Base-by-base conservation (phyloP, 345 rosid genomes). In the Murraya paniculata region DNA sequence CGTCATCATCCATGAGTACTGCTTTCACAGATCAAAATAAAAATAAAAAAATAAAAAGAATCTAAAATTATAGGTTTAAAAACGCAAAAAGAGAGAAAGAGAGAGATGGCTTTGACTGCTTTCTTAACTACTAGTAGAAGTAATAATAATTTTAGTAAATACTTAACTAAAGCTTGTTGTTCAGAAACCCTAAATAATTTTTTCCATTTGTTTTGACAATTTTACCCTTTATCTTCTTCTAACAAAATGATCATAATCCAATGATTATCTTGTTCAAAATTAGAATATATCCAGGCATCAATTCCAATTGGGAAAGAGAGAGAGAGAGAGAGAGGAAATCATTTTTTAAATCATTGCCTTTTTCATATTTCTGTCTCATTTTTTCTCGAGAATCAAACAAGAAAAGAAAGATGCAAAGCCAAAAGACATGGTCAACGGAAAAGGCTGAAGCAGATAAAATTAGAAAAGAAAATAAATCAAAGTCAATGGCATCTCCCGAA, bases 401-500 rank as follows among this genome's bases (percentile, higher is more conserved):
- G n/a, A 24, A 71, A 35, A 39, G 14, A 28, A 11, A 28, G 21
- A 53, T 75, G 58, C 10, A 9, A 18, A 38, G 62, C 25, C 16
- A 45, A 45, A 45, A 38, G 6, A 19, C 48, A 76, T 59, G 68
- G 84, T 73, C 84, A 78, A 24, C 25, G 22, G 33, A 67, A 45
- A 77, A 80, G 64, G 56, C 30, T 61, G 24, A 6, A 58, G 68
- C 38, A 66, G 56, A 68, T 39, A 24, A 6, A 9, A 45, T 19
- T 45, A 45, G 50, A 45, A 45, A 45, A 45, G 50, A 71, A 55
- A 2, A 53, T 53, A 53, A 53, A 53, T 53, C 8, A 7, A 74
- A 78, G 81, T 78, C 84, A 81, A 68, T 33, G 59, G 72, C 82
- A 66, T 78, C 79, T 77, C 80, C 76, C 70, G 60, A 25, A 41